Percentiles rank a stretch among this genome's conserved stretches.
phyloP scores from a whole-genome alignment of 805 yeast genomes.

The Candida pseudoglaebosa region DNA sequence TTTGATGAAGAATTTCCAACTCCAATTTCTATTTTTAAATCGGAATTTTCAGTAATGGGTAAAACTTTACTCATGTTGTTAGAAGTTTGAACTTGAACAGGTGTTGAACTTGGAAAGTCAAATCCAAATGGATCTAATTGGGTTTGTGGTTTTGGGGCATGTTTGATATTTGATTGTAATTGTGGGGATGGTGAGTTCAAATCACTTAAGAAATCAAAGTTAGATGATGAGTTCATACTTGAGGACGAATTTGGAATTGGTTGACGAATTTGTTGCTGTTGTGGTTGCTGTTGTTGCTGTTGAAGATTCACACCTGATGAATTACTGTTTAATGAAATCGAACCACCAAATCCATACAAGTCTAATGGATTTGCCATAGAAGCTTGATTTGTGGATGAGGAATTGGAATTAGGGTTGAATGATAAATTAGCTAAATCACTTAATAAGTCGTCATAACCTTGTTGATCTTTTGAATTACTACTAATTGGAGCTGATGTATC shows the following conservation, averaged over 20 bases:
- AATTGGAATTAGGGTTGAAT: constrained; percentile 35
- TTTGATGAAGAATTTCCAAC: constrained; percentile 31
- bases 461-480: constrained; percentile 27
- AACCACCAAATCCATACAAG: constrained; percentile 53
- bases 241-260: constrained; percentile 10
- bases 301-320: constrained; percentile 8
- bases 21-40: constrained; percentile 48
- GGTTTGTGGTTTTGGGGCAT: constrained; percentile 1
- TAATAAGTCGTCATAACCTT: constrained; percentile 62
- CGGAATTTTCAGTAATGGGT: constrained; percentile 40
- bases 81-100: constrained; percentile 17
- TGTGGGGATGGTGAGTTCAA: constrained; percentile 41
- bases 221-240: constrained; percentile 6
- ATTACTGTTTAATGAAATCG: constrained; percentile 32
- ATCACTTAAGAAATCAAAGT: constrained; percentile 31
- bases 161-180: constrained; percentile 20
- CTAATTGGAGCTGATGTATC: constrained; percentile 31
- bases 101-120: constrained; percentile 36
- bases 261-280: constrained; percentile 9
- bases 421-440: constrained; percentile 67
- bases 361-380: constrained; percentile 24
- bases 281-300: constrained; percentile 17
- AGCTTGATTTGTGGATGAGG: constrained; percentile 3
- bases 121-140: constrained; percentile 40
- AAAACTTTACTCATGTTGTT: constrained; percentile 15